Evolutionary conservation across 169 alveolate genomes (phyloP).

Genomic region (Plasmodium malariae): DNA sequence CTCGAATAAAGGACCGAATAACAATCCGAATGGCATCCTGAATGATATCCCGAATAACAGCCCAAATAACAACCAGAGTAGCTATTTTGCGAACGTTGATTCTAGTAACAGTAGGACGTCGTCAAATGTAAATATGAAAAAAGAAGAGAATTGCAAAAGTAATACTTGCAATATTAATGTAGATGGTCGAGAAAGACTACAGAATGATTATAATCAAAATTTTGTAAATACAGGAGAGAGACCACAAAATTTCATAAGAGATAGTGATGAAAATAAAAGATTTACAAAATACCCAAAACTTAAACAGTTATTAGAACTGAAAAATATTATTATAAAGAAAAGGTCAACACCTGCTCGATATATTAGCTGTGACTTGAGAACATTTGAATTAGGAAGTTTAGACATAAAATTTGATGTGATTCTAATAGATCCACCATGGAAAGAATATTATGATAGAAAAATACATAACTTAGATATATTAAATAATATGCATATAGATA

Average conservation of each 20-base stretch:
- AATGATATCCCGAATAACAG: too few species aligned
- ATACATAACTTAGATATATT: slow-evolving; percentile 62
- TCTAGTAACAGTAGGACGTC: not conserved
- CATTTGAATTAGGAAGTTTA: slow-evolving; percentile 87
- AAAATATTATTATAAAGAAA: slow-evolving; percentile 88
- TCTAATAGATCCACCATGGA: slow-evolving; percentile 95
- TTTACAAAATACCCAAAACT: slow-evolving; percentile 91
- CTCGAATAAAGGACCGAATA: too few species aligned
- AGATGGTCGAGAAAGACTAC: slow-evolving; percentile 83
- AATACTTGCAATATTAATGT: slow-evolving; percentile 44
- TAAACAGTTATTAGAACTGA: slow-evolving; percentile 90
- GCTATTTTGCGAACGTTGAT: not conserved
- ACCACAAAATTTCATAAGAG: slow-evolving; percentile 94
- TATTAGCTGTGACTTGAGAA: slow-evolving; percentile 89
- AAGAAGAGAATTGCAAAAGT: slow-evolving; percentile 9
- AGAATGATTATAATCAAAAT: slow-evolving; percentile 92
- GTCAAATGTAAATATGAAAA: not conserved
- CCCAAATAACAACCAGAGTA: too few species aligned
- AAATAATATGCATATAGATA: slow-evolving; percentile 62
- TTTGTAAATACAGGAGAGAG: slow-evolving; percentile 93
- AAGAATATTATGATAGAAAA: slow-evolving; percentile 80
- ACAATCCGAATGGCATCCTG: too few species aligned
- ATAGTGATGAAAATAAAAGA: slow-evolving; percentile 89
- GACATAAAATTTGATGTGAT: slow-evolving; percentile 93
- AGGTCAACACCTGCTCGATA: slow-evolving; percentile 92